These are phyloP conservation scores for Magnaporthales sp. DNA, from an alignment of 2,329 filamentous ascomycete genomes.

Conservation along the genomic window DNA sequence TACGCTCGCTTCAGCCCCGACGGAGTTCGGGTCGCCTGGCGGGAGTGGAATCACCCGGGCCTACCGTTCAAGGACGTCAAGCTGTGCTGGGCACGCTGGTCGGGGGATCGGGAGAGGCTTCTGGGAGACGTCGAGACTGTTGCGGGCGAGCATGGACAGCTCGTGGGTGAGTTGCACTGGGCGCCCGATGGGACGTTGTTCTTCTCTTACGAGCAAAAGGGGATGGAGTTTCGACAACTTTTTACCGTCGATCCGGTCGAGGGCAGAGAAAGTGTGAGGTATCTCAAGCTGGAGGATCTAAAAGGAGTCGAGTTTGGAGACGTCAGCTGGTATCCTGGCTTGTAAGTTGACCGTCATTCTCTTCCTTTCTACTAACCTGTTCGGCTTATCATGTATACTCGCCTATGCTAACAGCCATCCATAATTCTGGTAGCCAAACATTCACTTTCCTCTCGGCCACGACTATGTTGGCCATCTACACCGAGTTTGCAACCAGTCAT, in stretches of 20 bases:
- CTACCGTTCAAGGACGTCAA: conserved; percentile 41
- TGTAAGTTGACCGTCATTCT: conserved; percentile 16
- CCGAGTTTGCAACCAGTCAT: conserved; percentile 21
- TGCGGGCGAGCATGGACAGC: conserved; percentile 32
- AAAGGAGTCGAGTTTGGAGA: conserved; percentile 31
- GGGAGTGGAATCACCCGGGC: conserved; percentile 45
- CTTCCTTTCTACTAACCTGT: background rate
- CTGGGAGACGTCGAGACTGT: conserved; percentile 18
- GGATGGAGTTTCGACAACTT: conserved; percentile 35
- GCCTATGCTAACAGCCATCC: background rate
- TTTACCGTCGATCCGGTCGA: conserved; percentile 24
- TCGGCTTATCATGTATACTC: background rate
- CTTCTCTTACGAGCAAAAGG: conserved; percentile 32
- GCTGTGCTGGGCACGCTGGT: conserved; percentile 34
- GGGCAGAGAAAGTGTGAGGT: conserved; percentile 11
- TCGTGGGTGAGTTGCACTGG: conserved; percentile 42
- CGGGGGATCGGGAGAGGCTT: conserved; percentile 14
- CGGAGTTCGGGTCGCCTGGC: conserved; percentile 36
- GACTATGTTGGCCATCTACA: conserved; percentile 24
- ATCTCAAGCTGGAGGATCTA: conserved; percentile 26
- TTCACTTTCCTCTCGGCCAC: conserved; percentile 27
- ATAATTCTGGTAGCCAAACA: conserved; percentile 23
- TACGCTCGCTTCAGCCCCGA: conserved; percentile 38
- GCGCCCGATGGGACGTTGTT: conserved; percentile 36
- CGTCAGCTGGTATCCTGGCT: conserved; percentile 20